Evolutionary conservation across 2,329 filamentous ascomycete genomes (phyloP), one percentile per base, ranked within the genome.

Genomic region (Verticillium albo-atrum): DNA sequence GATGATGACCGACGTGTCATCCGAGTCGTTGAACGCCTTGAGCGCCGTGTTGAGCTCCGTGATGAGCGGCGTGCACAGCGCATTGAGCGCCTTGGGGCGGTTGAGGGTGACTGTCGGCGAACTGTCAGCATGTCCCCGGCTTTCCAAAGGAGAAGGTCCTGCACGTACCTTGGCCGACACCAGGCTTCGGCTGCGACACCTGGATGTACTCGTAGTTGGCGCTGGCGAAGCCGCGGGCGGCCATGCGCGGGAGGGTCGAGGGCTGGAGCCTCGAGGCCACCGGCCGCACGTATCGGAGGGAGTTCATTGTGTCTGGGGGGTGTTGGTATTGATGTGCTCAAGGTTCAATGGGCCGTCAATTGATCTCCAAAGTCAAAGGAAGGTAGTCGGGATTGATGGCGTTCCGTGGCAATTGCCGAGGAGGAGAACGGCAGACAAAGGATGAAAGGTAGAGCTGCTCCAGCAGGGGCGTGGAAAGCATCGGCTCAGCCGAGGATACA

Each of bases 71-170:
- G 91, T 95, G 77, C 85, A 94, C 64, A 99, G 86, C 53, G 95
- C 95, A 75, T 99, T 99, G 70, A 97, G 87, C 52, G 94, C 92
- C 82, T 96, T 97, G 63, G 95, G 95, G 52, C 95, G 90, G 82
- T 96, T 92, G 65, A 99, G 81, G 15, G 92, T 95, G 70, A 98
- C 94, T 97, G 67, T 54, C 35, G 35, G 17, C 35, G 56, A 20
- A 2, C 23, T n/a, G 50, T 64, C 34, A 59, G 60, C 34, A n/a
- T 57, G 12, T 54, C 54, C 4, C 14, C 30, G 26, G 12, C 27
- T 27, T 54, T 6, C 54, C 53, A 56, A 55, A 4, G 28, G 60
- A 63, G 59, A 59, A 60, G 56, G 37, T 62, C 56, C 30, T 3
- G 63, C 62, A 65, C 79, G 63, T 82, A 97, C 94, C 90, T 78